Evolutionary conservation across 2,329 filamentous ascomycete genomes (phyloP), one percentile per base, ranked within the genome.

Genomic region (Capronia coronata): DNA sequence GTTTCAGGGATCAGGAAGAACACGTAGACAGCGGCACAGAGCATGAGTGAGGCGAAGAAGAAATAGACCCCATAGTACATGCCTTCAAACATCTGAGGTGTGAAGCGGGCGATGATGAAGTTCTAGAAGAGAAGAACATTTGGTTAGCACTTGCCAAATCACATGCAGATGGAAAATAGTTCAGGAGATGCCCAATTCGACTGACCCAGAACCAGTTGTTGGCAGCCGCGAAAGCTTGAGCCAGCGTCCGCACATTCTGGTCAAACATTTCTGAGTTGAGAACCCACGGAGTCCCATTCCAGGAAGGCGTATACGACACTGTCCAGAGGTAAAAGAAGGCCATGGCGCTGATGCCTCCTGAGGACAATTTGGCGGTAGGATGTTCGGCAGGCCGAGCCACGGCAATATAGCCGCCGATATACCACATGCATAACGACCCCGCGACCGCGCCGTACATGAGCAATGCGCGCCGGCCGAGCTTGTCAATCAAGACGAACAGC

Each of bases 201-300:
- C 35, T 38, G 7, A 38, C 35, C 35, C 71, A 83, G 61, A 83
- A 75, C 84, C 84, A 87, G 66, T 87, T 86, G 67, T 78, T 83
- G 2, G 79, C 79, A 0, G 83, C 79, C 0, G 85, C 85, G 30
- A 76, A 83, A 8, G 85, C 84, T 62, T 88, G 84, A 1, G 83
- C 84, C 0, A 89, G 73, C 0, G 80, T 79, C 45, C 83, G 75
- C 13, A 80, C 79, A 67, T 83, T 83, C 56, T 80, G 77, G 60
- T 84, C 78, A 65, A 87, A 88, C 73, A 89, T 87, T 65, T 89
- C 84, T 0, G 56, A 58, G 52, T 60, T 61, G 22, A 61, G 44
- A 18, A 89, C 83, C 85, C 85, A 89, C 0, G 84, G 84, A 0
- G 82, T 85, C 1, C 82, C 83, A 62, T 86, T 86, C 83, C 82